Conservation (phyloP, 2,329 filamentous ascomycete species). For the Stemphylium vesicarium region DNA sequence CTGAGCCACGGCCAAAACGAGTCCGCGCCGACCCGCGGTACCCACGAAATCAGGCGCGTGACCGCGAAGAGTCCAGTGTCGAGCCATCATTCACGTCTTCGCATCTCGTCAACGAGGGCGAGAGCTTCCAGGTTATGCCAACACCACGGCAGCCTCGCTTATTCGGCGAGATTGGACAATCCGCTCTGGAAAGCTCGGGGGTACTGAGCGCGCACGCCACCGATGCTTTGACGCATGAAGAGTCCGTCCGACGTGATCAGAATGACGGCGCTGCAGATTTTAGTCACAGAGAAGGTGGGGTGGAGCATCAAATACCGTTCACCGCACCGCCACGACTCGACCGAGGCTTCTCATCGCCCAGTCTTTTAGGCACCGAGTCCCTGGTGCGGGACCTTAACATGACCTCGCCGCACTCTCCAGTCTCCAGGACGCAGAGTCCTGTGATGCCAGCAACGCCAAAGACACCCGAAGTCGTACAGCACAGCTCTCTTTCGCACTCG, state of each 20-base stretch:
- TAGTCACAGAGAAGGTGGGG: slow-evolving; percentile 19
- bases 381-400: slow-evolving; percentile 58
- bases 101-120: slow-evolving; percentile 33
- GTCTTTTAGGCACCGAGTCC: slow-evolving; percentile 57
- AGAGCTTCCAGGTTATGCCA: slow-evolving; percentile 38
- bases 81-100: slow-evolving; percentile 48
- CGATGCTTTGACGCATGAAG: slow-evolving; percentile 36
- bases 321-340: slow-evolving; percentile 30
- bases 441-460: slow-evolving; percentile 49
- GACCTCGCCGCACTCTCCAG: slow-evolving; percentile 52
- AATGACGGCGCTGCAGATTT: slow-evolving; percentile 4
- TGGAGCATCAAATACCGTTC: slow-evolving; percentile 20
- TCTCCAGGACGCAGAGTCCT: slow-evolving; percentile 44
- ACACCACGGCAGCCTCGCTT: slow-evolving; percentile 51
- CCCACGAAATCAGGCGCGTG: slow-evolving; percentile 49
- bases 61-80: slow-evolving; percentile 47
- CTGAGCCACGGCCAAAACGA: slow-evolving; percentile 52
- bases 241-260: slow-evolving; percentile 9
- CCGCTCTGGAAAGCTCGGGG: slow-evolving; percentile 61
- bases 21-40: slow-evolving; percentile 50
- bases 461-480: slow-evolving; percentile 45
- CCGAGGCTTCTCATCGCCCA: slow-evolving; percentile 43
- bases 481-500: slow-evolving; percentile 38
- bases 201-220: slow-evolving; percentile 47
- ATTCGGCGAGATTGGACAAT: slow-evolving; percentile 67